Percentiles rank a stretch among this genome's conserved stretches.
Conservation (phyloP, 148 eudicot species). For the Cornus controversa region DNA sequence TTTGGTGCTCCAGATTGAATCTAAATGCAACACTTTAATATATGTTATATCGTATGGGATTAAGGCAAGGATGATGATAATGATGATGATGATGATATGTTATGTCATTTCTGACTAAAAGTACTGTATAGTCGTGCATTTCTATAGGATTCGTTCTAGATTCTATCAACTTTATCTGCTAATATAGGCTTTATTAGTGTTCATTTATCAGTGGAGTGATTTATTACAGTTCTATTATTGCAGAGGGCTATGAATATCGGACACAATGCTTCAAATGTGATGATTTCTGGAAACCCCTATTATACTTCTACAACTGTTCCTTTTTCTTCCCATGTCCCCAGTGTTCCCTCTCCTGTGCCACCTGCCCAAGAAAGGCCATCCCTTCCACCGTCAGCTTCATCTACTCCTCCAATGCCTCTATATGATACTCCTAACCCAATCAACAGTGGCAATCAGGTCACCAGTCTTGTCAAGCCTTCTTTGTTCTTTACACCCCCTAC, state of each 20-base stretch:
- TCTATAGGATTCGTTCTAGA: background rate
- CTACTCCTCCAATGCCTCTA: constrained; percentile 33
- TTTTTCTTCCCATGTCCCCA: constrained; percentile 30
- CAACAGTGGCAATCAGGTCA: constrained; percentile 36
- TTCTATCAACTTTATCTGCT: background rate
- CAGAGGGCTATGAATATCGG: constrained; percentile 64
- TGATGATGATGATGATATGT: too few relatives aligned
- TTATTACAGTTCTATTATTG: constrained; percentile 15
- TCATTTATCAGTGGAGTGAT: background rate
- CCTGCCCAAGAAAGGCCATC: constrained; percentile 33
- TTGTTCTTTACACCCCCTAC: constrained; percentile 56
- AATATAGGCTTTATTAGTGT: background rate
- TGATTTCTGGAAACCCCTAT: constrained; percentile 39
- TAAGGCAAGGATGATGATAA: too few relatives aligned
- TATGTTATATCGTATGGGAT: too few relatives aligned
- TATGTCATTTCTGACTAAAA: background rate
- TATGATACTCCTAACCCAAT: constrained; percentile 39
- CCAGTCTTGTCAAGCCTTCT: constrained; percentile 67
- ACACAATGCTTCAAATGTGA: constrained; percentile 31
- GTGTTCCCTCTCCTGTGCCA: constrained; percentile 41
- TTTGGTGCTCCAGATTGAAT: background rate
- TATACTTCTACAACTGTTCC: constrained; percentile 33
- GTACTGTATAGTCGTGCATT: background rate
- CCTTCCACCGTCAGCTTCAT: constrained; percentile 32
- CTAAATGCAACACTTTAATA: background rate